Base-by-base conservation (phyloP, 306 rosid species). In the Argentina anserina region DNA sequence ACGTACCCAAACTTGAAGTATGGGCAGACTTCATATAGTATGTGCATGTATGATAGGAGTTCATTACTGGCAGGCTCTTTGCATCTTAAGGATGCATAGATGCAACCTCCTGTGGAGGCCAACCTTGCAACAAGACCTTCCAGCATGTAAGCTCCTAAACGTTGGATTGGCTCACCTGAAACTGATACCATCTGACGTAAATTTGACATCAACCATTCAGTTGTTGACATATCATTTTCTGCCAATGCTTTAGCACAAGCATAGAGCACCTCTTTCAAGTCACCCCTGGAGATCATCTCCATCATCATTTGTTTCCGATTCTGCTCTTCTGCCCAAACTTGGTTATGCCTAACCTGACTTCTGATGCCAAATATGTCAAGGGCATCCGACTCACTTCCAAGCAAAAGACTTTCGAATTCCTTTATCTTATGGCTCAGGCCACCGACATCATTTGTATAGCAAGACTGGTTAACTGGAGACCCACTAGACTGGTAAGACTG, bases 81-180 rank as follows among this genome's bases (percentile, higher is more conserved):
- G 75, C 98, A 93, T 84, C 87, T 84, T 73, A 91, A 83, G 71
- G 94, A 72, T 60, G 88, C 83, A 82, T 76, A 91, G 64, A 93
- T 91, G 65, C 87, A 78, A 87, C 91, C 89, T 75, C 98, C 98
- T 9, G 98, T 85, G 78, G 86, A 89, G 69, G 92, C 88, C 61
- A 88, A 23, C 85, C 87, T 87, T 47, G 98, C 97, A 73, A 93
- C 86, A 49, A 93, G 94, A 40, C 93, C 96, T 79, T 93, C 98
- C 81, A 87, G 63, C 88, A 81, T 71, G 85, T 93, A 93, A 26
- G 98, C 98, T 71, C 97, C 97, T 49, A 93, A 72, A 7, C 97
- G 85, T 73, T 91, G 91, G 69, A 89, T 69, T 6, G 98, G 98
- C 45, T 77, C 85, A 23, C 98, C 98, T 0, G 90, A 84, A 75